These are phyloP conservation scores for Boletus fagicola DNA, from an alignment of 768 basidiomycete genomes.

Conservation along the genomic window DNA sequence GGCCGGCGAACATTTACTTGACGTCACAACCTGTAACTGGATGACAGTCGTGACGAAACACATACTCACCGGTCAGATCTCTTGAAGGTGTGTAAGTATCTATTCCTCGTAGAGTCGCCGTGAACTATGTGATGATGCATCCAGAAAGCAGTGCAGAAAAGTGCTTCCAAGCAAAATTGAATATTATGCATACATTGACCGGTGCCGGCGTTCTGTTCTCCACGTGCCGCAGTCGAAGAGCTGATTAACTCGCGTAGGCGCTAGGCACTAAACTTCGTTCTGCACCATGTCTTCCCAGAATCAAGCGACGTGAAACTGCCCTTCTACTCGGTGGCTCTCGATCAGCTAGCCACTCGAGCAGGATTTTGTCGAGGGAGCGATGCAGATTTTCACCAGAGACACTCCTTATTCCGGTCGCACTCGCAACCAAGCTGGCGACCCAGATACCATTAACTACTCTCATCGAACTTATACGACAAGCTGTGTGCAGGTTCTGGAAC, in stretches of 20 bases:
- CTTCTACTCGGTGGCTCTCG: conserved; percentile 8
- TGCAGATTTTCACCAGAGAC: conserved; percentile 13
- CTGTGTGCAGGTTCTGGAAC: conserved; percentile 29
- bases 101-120: too few species aligned
- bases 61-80: too few species aligned
- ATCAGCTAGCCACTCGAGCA: background rate
- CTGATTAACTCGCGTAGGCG: background rate
- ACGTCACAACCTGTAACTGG: too few species aligned
- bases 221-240: background rate
- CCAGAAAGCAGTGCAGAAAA: background rate
- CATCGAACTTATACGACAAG: conserved; percentile 24
- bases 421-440: conserved; percentile 23
- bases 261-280: too few species aligned
- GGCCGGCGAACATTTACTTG: too few species aligned
- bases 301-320: conserved; percentile 9
- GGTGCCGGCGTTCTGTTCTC: background rate
- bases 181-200: background rate
- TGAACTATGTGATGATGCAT: too few species aligned
- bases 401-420: conserved; percentile 29
- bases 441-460: conserved; percentile 28
- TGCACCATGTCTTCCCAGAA: conserved; percentile 11
- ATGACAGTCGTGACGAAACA: too few species aligned
- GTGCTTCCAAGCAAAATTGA: background rate
- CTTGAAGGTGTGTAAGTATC: too few species aligned
- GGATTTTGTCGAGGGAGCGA: background rate